A percentile compares a stretch with the other conserved stretches of the same genome.
phyloP scores from a whole-genome alignment of 164 flowering plant species.

The Brasenia schreberi region DNA sequence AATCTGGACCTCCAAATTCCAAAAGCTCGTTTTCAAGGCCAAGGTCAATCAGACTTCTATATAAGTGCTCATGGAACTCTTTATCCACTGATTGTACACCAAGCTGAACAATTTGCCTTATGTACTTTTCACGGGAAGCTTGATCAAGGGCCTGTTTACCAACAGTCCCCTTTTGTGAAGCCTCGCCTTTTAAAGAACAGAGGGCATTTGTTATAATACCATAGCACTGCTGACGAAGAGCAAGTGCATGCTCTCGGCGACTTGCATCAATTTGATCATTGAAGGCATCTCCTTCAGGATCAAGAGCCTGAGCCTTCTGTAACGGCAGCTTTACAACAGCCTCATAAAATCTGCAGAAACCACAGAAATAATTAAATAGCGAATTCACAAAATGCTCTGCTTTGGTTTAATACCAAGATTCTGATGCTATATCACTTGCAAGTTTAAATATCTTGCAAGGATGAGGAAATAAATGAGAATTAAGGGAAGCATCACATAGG shows the following conservation, averaged over 20 bases:
- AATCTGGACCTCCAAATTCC: constrained; percentile 95
- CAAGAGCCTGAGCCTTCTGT: constrained; percentile 91
- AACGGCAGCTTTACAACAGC: constrained; percentile 89
- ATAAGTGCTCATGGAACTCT: constrained; percentile 76
- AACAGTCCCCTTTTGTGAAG: constrained; percentile 15
- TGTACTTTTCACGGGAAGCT: constrained; percentile 50
- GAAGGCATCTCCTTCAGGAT: constrained; percentile 84
- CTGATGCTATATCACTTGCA: no score
- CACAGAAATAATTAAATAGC: no score
- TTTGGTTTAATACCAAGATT: no score
- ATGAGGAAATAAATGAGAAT: no score
- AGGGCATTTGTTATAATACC: constrained; percentile 71
- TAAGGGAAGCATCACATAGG: no score
- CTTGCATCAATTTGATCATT: constrained; percentile 83
- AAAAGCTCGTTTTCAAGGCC: constrained; percentile 85
- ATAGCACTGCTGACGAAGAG: constrained; percentile 74
- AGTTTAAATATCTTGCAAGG: no score
- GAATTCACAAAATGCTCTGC: neutral
- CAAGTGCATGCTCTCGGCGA: constrained; percentile 52
- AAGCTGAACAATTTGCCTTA: constrained; percentile 87
- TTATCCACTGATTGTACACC: constrained; percentile 87
- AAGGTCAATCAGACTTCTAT: constrained; percentile 70
- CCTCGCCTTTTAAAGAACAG: constrained; percentile 61
- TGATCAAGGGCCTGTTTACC: constrained; percentile 41
- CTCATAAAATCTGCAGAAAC: constrained; percentile 74